Conservation (phyloP, 768 basidiomycete species). For the Pseudohyphozyma bogoriensis region DNA sequence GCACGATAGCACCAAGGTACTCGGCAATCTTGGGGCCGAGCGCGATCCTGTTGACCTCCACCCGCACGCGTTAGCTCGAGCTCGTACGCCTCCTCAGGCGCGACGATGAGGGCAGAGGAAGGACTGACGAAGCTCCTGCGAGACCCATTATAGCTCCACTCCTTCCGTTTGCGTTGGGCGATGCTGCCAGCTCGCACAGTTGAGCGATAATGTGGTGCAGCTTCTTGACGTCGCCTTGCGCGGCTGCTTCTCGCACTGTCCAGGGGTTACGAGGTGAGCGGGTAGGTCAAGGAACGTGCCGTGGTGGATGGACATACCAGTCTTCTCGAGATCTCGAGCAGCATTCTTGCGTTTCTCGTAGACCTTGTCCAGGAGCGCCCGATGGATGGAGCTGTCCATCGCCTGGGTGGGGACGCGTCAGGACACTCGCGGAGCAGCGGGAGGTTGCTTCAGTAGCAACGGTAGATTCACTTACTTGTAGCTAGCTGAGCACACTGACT, state of each 20-base stretch:
- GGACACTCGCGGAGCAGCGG: too few species aligned
- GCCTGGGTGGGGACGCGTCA: too few species aligned
- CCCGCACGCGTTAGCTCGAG: neutral
- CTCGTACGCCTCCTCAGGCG: neutral
- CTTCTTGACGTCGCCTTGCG: conserved; percentile 65
- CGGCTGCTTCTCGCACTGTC: conserved; percentile 68
- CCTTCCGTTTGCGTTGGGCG: conserved; percentile 55
- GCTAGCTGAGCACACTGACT: too few species aligned
- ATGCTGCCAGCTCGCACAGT: conserved; percentile 81
- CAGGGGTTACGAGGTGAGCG: conserved; percentile 29
- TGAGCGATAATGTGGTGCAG: conserved; percentile 86
- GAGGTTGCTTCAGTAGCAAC: too few species aligned
- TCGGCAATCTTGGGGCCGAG: conserved; percentile 75
- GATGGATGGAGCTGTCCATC: neutral
- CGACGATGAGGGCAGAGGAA: neutral
- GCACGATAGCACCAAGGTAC: conserved; percentile 87
- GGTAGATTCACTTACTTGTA: too few species aligned
- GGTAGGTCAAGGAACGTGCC: neutral
- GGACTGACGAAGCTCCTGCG: conserved; percentile 62
- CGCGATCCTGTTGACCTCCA: conserved; percentile 51
- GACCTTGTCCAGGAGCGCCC: neutral
- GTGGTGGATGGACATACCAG: neutral
- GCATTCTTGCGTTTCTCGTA: conserved; percentile 47
- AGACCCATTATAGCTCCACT: conserved; percentile 94
- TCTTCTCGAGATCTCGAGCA: conserved; percentile 81